Conservation (phyloP, 495 filamentous ascomycete genomes). For the Neurospora africana region DNA sequence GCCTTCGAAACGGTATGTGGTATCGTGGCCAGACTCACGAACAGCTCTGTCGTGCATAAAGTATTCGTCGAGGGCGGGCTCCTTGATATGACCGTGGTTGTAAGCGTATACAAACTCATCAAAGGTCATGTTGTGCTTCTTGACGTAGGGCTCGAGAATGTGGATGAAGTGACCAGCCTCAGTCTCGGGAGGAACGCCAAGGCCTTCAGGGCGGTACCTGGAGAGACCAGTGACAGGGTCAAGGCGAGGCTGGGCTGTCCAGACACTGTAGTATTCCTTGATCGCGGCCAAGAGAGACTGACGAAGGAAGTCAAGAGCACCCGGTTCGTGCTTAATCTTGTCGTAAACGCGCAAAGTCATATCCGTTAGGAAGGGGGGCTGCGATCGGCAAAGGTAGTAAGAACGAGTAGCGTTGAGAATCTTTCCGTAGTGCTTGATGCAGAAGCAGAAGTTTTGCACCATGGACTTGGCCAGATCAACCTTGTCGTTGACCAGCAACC, state of each 20-base stretch:
- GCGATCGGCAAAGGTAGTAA: conserved; percentile 87
- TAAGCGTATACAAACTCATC: conserved; percentile 77
- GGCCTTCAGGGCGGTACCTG: conserved; percentile 79
- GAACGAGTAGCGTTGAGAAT: conserved; percentile 93
- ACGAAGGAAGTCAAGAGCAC: conserved; percentile 64
- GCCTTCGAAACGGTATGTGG: conserved; percentile 80
- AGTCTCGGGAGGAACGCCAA: conserved; percentile 88
- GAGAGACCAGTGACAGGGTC: conserved; percentile 78
- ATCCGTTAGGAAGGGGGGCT: conserved; percentile 94
- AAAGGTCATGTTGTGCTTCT: conserved; percentile 74
- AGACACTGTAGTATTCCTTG: conserved; percentile 91
- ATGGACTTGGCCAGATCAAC: conserved; percentile 81
- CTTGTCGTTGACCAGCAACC: conserved; percentile 70
- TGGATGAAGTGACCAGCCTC: conserved; percentile 82
- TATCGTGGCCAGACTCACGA: conserved; percentile 95
- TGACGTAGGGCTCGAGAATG: conserved; percentile 72
- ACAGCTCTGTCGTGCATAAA: conserved; percentile 93
- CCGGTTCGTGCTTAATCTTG: conserved; percentile 70
- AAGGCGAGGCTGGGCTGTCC: conserved; percentile 69
- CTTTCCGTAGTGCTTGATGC: conserved; percentile 96
- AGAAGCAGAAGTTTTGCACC: conserved; percentile 93
- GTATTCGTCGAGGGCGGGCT: conserved; percentile 87
- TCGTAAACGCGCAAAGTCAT: conserved; percentile 89
- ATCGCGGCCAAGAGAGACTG: conserved; percentile 79
- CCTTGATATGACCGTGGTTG: conserved; percentile 62